Base-by-base conservation (phyloP, 441 rosid species). In the Jatropha multifida region DNA sequence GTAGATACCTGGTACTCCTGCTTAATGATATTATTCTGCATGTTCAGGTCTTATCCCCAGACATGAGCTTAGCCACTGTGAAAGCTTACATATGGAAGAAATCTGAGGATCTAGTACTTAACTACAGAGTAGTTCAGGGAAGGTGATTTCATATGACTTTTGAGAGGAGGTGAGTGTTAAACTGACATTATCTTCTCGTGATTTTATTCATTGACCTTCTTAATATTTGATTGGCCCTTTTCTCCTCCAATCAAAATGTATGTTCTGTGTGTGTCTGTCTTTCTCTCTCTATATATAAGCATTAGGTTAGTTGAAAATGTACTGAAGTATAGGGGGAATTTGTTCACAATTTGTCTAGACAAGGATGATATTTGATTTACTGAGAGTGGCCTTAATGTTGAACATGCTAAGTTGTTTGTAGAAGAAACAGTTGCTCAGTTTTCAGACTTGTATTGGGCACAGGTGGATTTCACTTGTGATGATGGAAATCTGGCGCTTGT, bases 51-150 rank as follows among this genome's bases (percentile, higher is more conserved):
- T 85, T 97, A 76, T 86, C 96, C 81, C 93, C 97, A 3, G 99
- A 94, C 73, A 97, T 97, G 99, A 97, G 99, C 88, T 84, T 97
- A 81, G 99, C 99, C 63, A 94, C 99, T 4, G 98, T 93, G 38
- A 88, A 94, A 69, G 87, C 97, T 68, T 97, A 97, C 74, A 58
- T 97, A 71, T 97, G 99, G 99, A 97, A 97, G 90, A 97, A 93
- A 87, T 87, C 94, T 4, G 99, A 97, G 81, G 99, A 97, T 85
- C 84, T 94, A 82, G 85, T 93, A 74, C 98, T 97, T 62, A 93
- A 93, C 85, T 97, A 93, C 83, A 87, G 94, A 86, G 84, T 92
- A 77, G 85, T 84, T 74, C 88, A 88, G 79, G 89, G 90, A 79
- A 92, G 91, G 88, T 97, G 90, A 93, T 78, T 73, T 58, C 78